Conservation (phyloP, 148 eudicot genomes). For the Cornus florida region DNA sequence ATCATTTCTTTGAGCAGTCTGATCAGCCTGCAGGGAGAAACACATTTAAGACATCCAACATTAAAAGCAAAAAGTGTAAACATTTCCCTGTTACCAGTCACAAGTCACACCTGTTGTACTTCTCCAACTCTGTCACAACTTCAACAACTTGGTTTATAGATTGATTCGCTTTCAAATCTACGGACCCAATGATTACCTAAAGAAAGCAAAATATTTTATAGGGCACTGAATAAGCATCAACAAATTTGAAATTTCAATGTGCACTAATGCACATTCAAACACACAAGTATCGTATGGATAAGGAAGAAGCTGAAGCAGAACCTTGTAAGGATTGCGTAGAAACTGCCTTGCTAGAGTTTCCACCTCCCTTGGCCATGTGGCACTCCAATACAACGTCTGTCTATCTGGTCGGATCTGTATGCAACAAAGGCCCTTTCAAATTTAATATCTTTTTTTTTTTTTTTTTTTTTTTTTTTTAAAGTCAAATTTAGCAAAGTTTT, state of each 20-base stretch:
- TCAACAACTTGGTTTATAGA: conserved; percentile 90
- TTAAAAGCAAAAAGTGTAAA: neutral
- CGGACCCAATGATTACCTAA: conserved; percentile 90
- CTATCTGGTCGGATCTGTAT: conserved; percentile 95
- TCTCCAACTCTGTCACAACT: conserved; percentile 82
- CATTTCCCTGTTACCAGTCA: neutral
- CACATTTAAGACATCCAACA: conserved; percentile 3
- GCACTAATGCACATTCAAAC: neutral
- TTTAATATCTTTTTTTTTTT: neutral
- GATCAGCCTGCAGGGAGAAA: conserved; percentile 62
- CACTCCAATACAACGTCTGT: conserved; percentile 97
- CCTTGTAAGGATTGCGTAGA: conserved; percentile 91
- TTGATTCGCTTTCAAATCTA: conserved; percentile 87
- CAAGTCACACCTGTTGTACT: conserved; percentile 72
- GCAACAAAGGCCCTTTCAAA: conserved; percentile 9
- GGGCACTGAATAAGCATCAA: neutral
- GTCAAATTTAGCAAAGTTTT: neutral
- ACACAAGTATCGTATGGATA: neutral
- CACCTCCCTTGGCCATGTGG: conserved; percentile 98
- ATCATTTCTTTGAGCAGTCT: conserved; percentile 75
- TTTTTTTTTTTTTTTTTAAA: neutral
- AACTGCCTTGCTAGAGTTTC: conserved; percentile 91
- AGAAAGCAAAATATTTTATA: neutral
- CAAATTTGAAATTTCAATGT: neutral
- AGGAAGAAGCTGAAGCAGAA: conserved; percentile 9